Base-by-base conservation (phyloP, 768 basidiomycete species). In the Tricholoma saponaceum region DNA sequence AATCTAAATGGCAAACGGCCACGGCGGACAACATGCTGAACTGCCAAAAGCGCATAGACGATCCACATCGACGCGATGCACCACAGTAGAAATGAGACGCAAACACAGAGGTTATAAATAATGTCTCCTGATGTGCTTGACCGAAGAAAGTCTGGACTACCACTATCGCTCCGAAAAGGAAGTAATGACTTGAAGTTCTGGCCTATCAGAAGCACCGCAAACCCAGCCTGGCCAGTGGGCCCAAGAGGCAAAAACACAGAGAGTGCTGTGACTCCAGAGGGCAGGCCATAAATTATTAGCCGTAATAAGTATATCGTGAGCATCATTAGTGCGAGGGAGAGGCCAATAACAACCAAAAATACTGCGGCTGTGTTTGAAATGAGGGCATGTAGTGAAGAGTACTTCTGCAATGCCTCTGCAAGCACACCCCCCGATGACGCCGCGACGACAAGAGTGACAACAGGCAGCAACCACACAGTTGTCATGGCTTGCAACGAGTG, bases 161-260 rank as follows among this genome's bases (percentile, higher is more conserved):
- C 72, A 3, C 65, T 30, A 13, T 63, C 49, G 7, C 7, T 18
- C 12, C 26, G 47, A 25, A 67, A 60, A 14, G 77, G 79, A 5
- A 80, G 63, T 1, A 76, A 49, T 1, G 52, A 63, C 35, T 70
- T 68, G 66, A 83, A 74, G 51, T 72, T 76, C 14, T 80, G 74
- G 9, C 85, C 85, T n/a, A 84, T 77, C 5, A 85, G 63, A 16
- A 85, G 70, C 35, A 85, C 66, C 1, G 82, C 75, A 60, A 78
- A 84, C 1, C 84, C 85, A 9, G 84, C 79, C 65, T 91, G 89
- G 22, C 84, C 88, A 54, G 81, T 80, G 0, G 90, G 87, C 3
- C 90, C 90, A 2, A 91, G 69, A 0, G 89, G 87, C n/a, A 92
- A 76, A 68, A 90, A 90, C 4, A 81, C 75, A 5, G 84, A 83